phyloP scores from a whole-genome alignment of 352 stramenopile species.

The Globisporangium alternatum region DNA sequence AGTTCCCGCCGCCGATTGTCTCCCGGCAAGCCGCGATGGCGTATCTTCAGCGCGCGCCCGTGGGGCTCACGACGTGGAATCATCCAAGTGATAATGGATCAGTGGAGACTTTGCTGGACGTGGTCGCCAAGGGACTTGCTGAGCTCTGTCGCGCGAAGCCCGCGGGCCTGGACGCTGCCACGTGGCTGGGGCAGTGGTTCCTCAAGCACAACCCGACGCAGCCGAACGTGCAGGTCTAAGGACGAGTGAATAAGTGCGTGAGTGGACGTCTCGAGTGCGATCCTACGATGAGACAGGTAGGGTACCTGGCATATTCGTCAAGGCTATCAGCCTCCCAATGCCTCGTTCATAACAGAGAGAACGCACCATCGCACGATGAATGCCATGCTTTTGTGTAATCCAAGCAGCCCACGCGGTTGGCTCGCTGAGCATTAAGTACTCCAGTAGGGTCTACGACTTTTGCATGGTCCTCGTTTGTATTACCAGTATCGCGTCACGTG shows the following conservation, averaged over 20 bases:
- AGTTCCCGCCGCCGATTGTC: constrained; percentile 51
- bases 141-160: constrained; percentile 85
- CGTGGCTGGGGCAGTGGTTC: constrained; percentile 83
- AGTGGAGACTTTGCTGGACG: constrained; percentile 42
- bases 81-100: not conserved
- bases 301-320: no score
- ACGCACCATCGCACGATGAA: no score
- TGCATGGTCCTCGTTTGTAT: no score
- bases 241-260: not conserved
- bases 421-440: no score
- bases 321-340: no score
- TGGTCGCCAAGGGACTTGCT: constrained; percentile 69
- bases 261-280: not conserved
- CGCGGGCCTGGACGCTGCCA: constrained; percentile 65
- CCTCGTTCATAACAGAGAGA: no score
- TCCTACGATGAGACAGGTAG: not conserved
- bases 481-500: not conserved
- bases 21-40: constrained; percentile 50
- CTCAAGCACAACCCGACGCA: constrained; percentile 86
- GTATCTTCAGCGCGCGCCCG: constrained; percentile 55
- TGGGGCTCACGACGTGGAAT: constrained; percentile 56
- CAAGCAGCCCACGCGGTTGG: no score
- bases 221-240: constrained; percentile 55
- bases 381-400: no score
- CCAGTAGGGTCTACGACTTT: no score